These are phyloP conservation scores for Coemansia sp. DNA, from an alignment of 192 early-diverging fungal genomes.

Conservation along the genomic window DNA sequence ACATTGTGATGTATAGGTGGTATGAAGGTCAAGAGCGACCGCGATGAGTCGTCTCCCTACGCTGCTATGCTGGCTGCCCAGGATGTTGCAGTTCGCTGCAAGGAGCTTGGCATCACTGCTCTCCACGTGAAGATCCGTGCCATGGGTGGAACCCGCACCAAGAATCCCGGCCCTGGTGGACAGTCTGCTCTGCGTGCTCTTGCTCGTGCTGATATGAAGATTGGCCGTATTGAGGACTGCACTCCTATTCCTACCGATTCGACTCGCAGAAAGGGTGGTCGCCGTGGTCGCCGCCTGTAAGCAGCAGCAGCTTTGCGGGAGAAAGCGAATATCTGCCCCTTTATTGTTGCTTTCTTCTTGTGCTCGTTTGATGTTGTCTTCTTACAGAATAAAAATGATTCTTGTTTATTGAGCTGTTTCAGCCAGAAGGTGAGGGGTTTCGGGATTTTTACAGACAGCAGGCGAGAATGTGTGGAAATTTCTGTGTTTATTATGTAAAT, in stretches of 20 bases:
- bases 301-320: conserved; percentile 2
- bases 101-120: conserved; percentile 99
- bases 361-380: background rate
- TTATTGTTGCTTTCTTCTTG: background rate
- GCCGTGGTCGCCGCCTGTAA: conserved; percentile 99
- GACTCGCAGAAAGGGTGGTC: conserved; percentile 99
- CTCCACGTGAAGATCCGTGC: conserved; percentile 99
- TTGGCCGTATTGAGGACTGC: conserved; percentile 98
- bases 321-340: background rate
- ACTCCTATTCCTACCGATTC: conserved; percentile 99
- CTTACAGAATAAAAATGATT: too few species aligned
- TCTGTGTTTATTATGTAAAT: too few species aligned
- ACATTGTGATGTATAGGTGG: conserved; percentile 68
- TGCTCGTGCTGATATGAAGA: conserved; percentile 98
- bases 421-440: too few species aligned
- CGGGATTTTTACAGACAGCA: too few species aligned
- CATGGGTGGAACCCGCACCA: conserved; percentile 98
- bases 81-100: conserved; percentile 98
- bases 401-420: too few species aligned
- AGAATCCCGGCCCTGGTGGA: conserved; percentile 98
- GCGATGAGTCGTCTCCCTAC: conserved; percentile 99
- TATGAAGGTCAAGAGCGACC: conserved; percentile 99
- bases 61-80: conserved; percentile 99
- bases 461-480: too few species aligned
- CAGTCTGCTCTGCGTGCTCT: conserved; percentile 98